Base-by-base conservation (phyloP, 768 basidiomycete species). In the Suillus occidentalis region DNA sequence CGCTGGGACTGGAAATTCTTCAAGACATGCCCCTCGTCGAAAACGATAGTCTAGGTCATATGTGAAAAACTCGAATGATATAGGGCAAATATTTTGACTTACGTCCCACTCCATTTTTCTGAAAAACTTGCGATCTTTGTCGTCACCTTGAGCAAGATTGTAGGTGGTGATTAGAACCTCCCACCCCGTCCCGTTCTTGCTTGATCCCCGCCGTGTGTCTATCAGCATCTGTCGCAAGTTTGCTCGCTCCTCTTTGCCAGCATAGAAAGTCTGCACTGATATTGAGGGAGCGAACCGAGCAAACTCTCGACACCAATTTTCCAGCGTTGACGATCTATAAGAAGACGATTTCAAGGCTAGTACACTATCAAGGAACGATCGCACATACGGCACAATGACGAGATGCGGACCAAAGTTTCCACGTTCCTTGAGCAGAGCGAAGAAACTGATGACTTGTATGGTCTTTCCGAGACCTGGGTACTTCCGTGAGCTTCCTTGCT, bases 271-370 rank as follows among this genome's bases (percentile, higher is more conserved):
- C 73, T 92, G 89, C 7, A 98, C 87, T 20, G 86, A 83, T 73
- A 99, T 89, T 7, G 84, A 83, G 6, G 95, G 95, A 3, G 92
- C 92, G 72, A 99, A 99, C 40, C 89, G 87, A 31, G 88, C 85
- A 72, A 99, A 99, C 78, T 99, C 97, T 69, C 97, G 86, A 76
- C 94, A 92, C 97, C 97, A 99, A 72, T 99, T 99, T 76, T 99
- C 97, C 31, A 99, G 80, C 0, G 96, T 98, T 4, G 97, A 99
- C 4, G 97, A 94, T 37, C 94, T 96, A 63, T 67, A 12, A 63
- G 13, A 49, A 14, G 8, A 47, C 14, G 14, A 61, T 50, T 31
- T 66, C 64, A 61, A 22, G 47, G 45, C 40, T 50, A 49, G 28
- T 28, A 34, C 12, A 22, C 20, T 34, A 52, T 22, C 52, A 3